Evolutionary conservation across 331 rosid species (phyloP).

Genomic region (Quercus lobata): DNA sequence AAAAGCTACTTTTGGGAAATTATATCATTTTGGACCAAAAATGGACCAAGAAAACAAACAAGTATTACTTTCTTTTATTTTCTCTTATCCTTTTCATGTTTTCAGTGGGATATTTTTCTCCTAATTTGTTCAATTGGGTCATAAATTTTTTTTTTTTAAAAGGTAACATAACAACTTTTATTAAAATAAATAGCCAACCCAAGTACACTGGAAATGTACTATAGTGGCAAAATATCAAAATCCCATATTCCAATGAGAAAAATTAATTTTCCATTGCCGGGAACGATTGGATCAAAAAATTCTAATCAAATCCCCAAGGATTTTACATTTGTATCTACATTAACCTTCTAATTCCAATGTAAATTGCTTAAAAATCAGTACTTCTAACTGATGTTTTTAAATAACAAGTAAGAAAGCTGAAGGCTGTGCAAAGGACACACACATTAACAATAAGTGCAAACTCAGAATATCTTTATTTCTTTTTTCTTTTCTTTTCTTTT

Average conservation of each 20-base stretch:
- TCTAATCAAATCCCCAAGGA: not conserved
- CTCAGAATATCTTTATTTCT: too few species aligned
- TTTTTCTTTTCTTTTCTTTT: too few species aligned
- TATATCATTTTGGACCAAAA: not conserved
- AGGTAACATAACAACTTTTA: too few species aligned
- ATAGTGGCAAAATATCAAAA: too few species aligned
- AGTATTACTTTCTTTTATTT: not conserved
- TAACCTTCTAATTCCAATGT: not conserved
- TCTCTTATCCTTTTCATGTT: not conserved
- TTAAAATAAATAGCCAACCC: too few species aligned
- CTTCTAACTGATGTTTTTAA: not conserved
- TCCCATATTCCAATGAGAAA: too few species aligned
- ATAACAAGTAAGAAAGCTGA: not conserved
- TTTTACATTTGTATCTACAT: not conserved
- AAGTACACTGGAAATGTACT: too few species aligned
- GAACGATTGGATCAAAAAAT: not conserved
- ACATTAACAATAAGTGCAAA: not conserved
- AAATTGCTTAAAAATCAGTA: not conserved
- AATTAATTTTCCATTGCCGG: too few species aligned
- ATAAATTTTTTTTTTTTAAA: too few species aligned
- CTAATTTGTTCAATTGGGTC: not conserved
- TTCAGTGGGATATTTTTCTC: not conserved
- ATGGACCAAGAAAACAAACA: slow-evolving; percentile 7
- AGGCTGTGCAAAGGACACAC: not conserved
- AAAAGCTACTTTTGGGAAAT: not conserved